Evolutionary conservation across 805 yeast genomes (phyloP).

Genomic region (Kuraishia cidri): DNA sequence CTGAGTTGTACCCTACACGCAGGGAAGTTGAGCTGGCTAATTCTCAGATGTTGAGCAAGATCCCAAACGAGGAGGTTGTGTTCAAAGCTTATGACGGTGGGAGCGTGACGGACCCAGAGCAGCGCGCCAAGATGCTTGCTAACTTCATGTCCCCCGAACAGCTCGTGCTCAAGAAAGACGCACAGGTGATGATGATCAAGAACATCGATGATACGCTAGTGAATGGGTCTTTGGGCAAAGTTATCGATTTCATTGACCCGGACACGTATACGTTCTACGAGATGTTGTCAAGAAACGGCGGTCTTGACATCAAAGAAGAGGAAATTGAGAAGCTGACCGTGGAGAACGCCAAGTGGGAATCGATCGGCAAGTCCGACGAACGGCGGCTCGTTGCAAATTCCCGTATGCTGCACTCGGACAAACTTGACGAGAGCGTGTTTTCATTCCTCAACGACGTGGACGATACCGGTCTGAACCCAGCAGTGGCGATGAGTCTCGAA

Average conservation of each 20-base stretch:
- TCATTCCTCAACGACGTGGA: conserved; percentile 27
- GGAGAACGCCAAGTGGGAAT: conserved; percentile 8
- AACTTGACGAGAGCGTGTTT: conserved; percentile 38
- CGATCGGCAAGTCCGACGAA: conserved; percentile 8
- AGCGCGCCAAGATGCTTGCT: conserved; percentile 26
- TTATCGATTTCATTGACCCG: conserved; percentile 48
- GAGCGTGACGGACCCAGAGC: conserved; percentile 10
- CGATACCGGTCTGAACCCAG: conserved; percentile 1
- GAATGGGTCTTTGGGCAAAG: conserved; percentile 85
- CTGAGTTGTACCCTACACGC: conserved; percentile 84
- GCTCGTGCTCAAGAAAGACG: conserved; percentile 66
- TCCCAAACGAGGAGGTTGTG: conserved; percentile 35
- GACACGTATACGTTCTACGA: conserved; percentile 35
- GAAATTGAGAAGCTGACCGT: conserved; percentile 10
- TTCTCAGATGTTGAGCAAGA: conserved; percentile 30
- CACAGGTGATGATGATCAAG: conserved; percentile 91
- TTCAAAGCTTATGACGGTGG: conserved; percentile 40
- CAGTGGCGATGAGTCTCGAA: conserved; percentile 21
- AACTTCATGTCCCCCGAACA: conserved; percentile 63
- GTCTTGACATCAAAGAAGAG: conserved; percentile 11
- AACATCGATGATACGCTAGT: conserved; percentile 72
- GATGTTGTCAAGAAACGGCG: conserved; percentile 9
- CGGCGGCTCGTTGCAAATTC: conserved; percentile 12
- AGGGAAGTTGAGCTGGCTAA: conserved; percentile 80
- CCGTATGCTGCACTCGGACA: conserved; percentile 8